Evolutionary conservation across 1,284 basidiomycete species (phyloP).

Genomic region (Agaricales sp.): DNA sequence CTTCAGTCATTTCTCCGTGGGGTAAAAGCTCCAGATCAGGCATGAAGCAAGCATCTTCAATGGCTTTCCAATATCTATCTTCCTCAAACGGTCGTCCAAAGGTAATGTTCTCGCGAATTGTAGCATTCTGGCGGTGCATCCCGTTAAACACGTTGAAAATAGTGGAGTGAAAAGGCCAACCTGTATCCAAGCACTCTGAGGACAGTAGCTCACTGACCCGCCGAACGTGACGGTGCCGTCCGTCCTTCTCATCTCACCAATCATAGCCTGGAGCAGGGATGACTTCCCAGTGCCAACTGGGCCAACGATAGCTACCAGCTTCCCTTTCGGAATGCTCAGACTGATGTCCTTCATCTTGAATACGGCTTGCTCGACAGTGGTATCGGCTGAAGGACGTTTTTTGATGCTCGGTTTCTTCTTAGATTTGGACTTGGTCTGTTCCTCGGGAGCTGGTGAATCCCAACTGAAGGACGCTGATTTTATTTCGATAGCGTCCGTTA

Average conservation of each 20-base stretch:
- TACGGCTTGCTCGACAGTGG: slow-evolving; percentile 23
- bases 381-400: slow-evolving; percentile 15
- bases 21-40: slow-evolving; percentile 76
- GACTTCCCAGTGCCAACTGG: slow-evolving; percentile 55
- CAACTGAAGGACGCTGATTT: slow-evolving; percentile 70
- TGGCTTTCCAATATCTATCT: slow-evolving; percentile 67
- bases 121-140: slow-evolving; percentile 43
- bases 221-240: slow-evolving; percentile 58
- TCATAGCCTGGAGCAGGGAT: slow-evolving; percentile 65
- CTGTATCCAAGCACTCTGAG: slow-evolving; percentile 87
- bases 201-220: slow-evolving; percentile 71
- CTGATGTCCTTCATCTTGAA: slow-evolving; percentile 54
- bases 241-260: slow-evolving; percentile 72
- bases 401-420: slow-evolving; percentile 12
- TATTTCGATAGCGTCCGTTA: slow-evolving; percentile 56
- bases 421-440: slow-evolving; percentile 23
- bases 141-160: not conserved
- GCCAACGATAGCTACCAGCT: slow-evolving; percentile 78
- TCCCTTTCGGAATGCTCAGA: slow-evolving; percentile 58
- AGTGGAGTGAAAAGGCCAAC: slow-evolving; percentile 18
- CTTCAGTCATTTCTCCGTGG: slow-evolving; percentile 78
- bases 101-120: slow-evolving; percentile 75
- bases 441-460: slow-evolving; percentile 64
- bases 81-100: slow-evolving; percentile 79
- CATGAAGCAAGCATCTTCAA: slow-evolving; percentile 67